A percentile compares a stretch with the other conserved stretches of the same genome.
Conservation (phyloP, 768 basidiomycete species). For the Daedaleopsis nitida region DNA sequence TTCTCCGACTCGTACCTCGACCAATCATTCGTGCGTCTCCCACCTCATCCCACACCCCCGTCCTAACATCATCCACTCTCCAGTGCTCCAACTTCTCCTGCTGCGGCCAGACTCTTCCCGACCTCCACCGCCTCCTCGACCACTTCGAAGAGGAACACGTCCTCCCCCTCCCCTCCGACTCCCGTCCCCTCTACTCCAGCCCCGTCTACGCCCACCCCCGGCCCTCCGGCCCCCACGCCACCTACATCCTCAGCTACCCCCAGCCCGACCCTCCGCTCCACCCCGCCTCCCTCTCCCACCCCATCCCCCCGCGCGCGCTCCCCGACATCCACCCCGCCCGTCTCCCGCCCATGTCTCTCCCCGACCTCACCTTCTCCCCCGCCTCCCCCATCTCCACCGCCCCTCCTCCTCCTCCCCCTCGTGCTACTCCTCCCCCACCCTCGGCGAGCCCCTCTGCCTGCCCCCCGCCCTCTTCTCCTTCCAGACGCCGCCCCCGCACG, state of each 20-base stretch:
- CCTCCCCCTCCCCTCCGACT: constrained; percentile 32
- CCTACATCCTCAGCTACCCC: constrained; percentile 34
- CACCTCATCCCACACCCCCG: not conserved
- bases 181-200: constrained; percentile 37
- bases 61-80: not conserved
- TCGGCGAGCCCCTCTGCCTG: constrained; percentile 24
- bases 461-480: constrained; percentile 27
- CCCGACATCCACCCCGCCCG: constrained; percentile 6
- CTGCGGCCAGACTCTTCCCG: constrained; percentile 46
- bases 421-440: constrained; percentile 9
- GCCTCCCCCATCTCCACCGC: constrained; percentile 4
- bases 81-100: constrained; percentile 51
- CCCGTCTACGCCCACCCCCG: constrained; percentile 17
- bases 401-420: constrained; percentile 4
- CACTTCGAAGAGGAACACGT: constrained; percentile 51
- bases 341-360: constrained; percentile 4
- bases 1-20: not conserved
- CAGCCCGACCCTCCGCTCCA: constrained; percentile 31
- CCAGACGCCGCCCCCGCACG: constrained; percentile 7
- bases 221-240: constrained; percentile 16
- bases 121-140: constrained; percentile 52
- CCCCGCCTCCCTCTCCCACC: constrained; percentile 13
- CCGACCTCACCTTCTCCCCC: constrained; percentile 15
- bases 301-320: constrained; percentile 3
- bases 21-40: constrained; percentile 14